phyloP scores from a whole-genome alignment of 257 asterid genomes.

The Cinchona pubescens region DNA sequence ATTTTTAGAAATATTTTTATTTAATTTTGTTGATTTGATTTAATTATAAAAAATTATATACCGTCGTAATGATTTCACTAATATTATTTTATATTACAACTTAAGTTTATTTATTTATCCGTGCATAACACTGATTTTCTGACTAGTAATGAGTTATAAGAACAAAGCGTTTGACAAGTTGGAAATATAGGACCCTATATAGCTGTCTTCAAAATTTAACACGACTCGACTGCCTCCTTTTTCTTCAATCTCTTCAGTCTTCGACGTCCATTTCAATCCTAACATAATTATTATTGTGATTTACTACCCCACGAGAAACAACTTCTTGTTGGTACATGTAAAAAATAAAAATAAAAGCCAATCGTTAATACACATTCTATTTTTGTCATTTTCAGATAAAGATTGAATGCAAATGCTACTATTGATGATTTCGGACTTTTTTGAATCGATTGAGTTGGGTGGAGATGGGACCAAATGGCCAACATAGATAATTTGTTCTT shows the following conservation, averaged over 20 bases:
- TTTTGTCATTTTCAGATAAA: conserved; percentile 10
- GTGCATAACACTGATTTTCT: no score
- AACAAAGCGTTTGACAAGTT: neutral
- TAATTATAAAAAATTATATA: no score
- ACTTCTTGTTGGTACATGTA: conserved; percentile 5
- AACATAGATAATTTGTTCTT: conserved; percentile 5
- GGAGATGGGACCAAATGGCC: conserved; percentile 23
- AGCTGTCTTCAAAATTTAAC: neutral
- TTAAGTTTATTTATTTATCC: no score
- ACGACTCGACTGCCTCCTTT: neutral
- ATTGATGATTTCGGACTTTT: conserved; percentile 7
- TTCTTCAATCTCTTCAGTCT: neutral
- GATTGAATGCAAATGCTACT: conserved; percentile 10
- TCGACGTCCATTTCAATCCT: neutral
- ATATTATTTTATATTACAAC: no score
- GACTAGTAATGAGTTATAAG: no score
- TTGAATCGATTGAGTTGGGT: conserved; percentile 11
- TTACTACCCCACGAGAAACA: neutral
- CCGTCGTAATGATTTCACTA: no score
- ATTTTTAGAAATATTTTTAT: no score
- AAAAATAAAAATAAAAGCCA: neutral
- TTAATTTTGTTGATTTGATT: no score
- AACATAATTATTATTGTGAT: neutral
- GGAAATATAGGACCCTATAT: neutral
- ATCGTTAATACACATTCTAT: neutral